A percentile compares a stretch with the other conserved stretches of the same genome.
phyloP scores from a whole-genome alignment of 2,329 filamentous ascomycete genomes.

The Myriosclerotinia curreyana region DNA sequence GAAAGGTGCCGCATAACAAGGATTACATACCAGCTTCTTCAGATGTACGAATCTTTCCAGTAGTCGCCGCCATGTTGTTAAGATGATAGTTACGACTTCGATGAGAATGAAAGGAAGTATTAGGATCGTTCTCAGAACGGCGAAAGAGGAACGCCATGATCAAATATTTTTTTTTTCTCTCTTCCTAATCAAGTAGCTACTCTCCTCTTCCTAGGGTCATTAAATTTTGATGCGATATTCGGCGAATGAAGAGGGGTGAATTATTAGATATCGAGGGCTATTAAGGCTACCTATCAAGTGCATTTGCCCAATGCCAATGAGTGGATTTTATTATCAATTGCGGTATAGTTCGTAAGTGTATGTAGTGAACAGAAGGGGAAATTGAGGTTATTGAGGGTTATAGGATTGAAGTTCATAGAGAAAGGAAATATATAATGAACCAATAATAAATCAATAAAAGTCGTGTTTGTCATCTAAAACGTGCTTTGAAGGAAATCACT shows the following conservation, averaged over 20 bases:
- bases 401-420: conserved; percentile 13
- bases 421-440: conserved; percentile 1
- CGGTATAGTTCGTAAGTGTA: conserved; percentile 19
- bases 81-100: conserved; percentile 30
- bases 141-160: conserved; percentile 38
- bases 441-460: conserved; percentile 12
- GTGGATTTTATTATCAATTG: conserved; percentile 16
- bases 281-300: conserved; percentile 16
- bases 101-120: conserved; percentile 34
- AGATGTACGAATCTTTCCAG: conserved; percentile 53
- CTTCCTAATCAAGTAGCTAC: conserved; percentile 12
- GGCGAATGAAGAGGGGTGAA: conserved; percentile 22
- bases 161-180: conserved; percentile 18
- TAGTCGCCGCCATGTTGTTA: conserved; percentile 45
- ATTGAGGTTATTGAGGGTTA: conserved; percentile 1
- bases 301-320: conserved; percentile 7
- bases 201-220: conserved; percentile 2
- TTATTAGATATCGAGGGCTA: conserved; percentile 20
- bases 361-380: conserved; percentile 23
- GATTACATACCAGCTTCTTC: conserved; percentile 58
- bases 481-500: conserved; percentile 20
- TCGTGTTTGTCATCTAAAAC: conserved; percentile 21
- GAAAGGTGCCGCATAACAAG: conserved; percentile 18
- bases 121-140: conserved; percentile 24
- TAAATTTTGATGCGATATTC: conserved; percentile 21